These are phyloP conservation scores for Mediolabrus comicus DNA, from an alignment of 108 stramenopile species.

Conservation along the genomic window DNA sequence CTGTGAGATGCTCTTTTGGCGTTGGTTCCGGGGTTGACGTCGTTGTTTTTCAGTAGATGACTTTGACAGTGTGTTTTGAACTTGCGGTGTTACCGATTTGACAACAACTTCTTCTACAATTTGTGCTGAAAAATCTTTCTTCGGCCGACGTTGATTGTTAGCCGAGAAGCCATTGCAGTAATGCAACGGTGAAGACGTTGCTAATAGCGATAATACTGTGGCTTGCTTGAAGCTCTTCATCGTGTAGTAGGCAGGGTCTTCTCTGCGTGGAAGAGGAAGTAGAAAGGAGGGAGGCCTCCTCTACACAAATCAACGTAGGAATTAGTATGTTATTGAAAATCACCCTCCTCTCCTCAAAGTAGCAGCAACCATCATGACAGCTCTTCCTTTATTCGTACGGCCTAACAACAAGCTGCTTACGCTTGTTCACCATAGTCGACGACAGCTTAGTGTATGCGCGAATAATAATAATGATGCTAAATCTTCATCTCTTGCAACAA, in stretches of 20 bases:
- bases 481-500: constrained; percentile 29
- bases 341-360: too few relatives aligned
- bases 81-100: not conserved
- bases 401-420: too few relatives aligned
- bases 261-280: not conserved
- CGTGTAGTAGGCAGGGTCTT: too few relatives aligned
- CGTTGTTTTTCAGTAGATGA: not conserved
- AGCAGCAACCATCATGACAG: too few relatives aligned
- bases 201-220: not conserved
- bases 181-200: not conserved
- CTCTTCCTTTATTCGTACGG: too few relatives aligned
- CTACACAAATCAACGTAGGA: too few relatives aligned
- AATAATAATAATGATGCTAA: too few relatives aligned
- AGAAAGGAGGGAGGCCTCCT: too few relatives aligned
- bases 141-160: not conserved
- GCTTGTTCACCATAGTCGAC: too few relatives aligned
- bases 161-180: not conserved
- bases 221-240: not conserved
- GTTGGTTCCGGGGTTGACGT: constrained; percentile 1
- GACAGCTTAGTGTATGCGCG: too few relatives aligned
- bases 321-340: too few relatives aligned
- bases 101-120: not conserved
- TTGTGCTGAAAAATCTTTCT: not conserved
- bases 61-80: not conserved
- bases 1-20: constrained; percentile 21